Evolutionary conservation across 495 filamentous ascomycete species (phyloP), one percentile per base, ranked within the genome.

Genomic region (Tuber aestivum): DNA sequence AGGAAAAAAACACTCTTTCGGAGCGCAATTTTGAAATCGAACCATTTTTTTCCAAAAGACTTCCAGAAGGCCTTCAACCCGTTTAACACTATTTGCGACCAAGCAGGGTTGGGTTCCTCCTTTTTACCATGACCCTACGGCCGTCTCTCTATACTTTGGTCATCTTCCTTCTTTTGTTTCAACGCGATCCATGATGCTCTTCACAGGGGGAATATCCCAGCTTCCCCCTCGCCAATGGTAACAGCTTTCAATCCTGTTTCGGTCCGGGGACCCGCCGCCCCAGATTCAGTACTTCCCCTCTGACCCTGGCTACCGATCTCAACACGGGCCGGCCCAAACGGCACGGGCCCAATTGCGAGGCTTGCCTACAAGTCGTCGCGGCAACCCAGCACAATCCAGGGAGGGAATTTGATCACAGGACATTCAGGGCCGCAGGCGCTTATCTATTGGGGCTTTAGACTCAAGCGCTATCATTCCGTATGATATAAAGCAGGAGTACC

Each of bases 31-130:
- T 70, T 23, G 37, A 18, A 38, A n/a, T 65, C 44, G 18, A 23
- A 79, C 78, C 0, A 81, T 14, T 4, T 7, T 74, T 82, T 8
- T 27, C 44, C 38, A 82, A 82, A 45, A 78, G 83, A 23, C 77
- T 82, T 83, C n/a, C n/a, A n/a, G n/a, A n/a, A n/a, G n/a, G n/a
- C 83, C 16, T 69, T 68, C 4, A 84, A 72, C 1, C 83, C 83
- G 61, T 74, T 74, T n/a, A 76, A 75, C 0, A 79, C 82, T 12
- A 77, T 78, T 0, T 76, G 79, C 81, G 80, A 84, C 76, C 76
- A 78, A 18, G 74, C 74, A 21, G 74, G 79, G 20, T 74, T 75
- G 45, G 69, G 37, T 27, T 78, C 79, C 14, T 79, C 69, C 23
- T 75, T 70, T 37, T 79, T 71, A 32, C 72, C 71, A 21, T 50